Conservation (phyloP, 2,329 filamentous ascomycete genomes). For the Botryosphaeria dothidea region DNA sequence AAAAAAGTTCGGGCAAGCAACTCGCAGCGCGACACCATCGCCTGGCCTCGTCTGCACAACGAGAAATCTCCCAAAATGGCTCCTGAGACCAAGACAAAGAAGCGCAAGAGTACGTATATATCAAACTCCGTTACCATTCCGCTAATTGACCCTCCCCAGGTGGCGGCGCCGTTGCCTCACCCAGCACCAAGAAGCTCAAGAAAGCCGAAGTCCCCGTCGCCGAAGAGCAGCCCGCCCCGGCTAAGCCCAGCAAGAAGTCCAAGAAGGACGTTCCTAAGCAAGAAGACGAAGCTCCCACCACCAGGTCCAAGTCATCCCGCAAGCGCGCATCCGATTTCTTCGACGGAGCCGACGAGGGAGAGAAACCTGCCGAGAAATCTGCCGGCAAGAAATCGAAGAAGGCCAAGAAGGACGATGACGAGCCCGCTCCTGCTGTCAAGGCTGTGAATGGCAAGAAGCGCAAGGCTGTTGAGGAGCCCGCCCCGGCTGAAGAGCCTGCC, state of each 20-base stretch:
- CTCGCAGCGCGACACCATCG: conserved; percentile 19
- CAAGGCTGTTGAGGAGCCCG: conserved; percentile 17
- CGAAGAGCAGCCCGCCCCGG: conserved; percentile 8
- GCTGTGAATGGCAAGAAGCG: conserved; percentile 17
- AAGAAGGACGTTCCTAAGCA: conserved; percentile 24
- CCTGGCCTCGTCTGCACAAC: conserved; percentile 21
- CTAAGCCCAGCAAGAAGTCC: conserved; percentile 17
- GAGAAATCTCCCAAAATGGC: conserved; percentile 48
- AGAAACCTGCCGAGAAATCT: conserved; percentile 18
- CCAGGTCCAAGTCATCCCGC: conserved; percentile 31
- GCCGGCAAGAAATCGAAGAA: conserved; percentile 30
- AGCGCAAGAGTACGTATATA: conserved; percentile 52
- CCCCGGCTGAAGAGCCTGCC: conserved; percentile 3
- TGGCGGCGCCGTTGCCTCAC: conserved; percentile 35
- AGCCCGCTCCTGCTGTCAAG: background rate
- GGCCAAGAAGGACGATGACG: conserved; percentile 19
- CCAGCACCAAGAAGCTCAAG: conserved; percentile 41
- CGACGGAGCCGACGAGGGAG: conserved; percentile 23
- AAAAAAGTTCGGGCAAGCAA: conserved; percentile 27
- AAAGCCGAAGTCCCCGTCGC: conserved; percentile 28
- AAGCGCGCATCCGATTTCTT: conserved; percentile 40
- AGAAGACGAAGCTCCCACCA: conserved; percentile 24
- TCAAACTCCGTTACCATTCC: conserved; percentile 18
- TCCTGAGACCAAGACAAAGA: conserved; percentile 55
- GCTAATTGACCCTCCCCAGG: conserved; percentile 26